Evolutionary conservation across 23 red algal species (phyloP), one percentile per base, ranked within the genome.

Genomic region (Gracilaria domingensis): DNA sequence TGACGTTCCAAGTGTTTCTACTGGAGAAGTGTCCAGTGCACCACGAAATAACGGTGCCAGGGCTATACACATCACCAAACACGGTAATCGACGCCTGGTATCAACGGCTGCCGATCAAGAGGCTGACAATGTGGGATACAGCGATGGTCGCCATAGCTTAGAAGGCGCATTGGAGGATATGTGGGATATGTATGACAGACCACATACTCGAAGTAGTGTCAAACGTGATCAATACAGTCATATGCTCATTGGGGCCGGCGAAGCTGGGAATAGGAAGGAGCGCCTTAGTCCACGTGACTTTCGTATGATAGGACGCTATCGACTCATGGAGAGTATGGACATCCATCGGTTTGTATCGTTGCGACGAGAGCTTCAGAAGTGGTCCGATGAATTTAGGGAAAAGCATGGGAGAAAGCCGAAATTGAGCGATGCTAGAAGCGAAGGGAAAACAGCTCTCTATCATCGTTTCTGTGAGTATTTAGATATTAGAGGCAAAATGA

Each of bases 301-400:
- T 64, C 74, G 97, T 14, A 87, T 95, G 50, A 87, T 99, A 47
- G 97, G 97, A 33, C 83, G 86, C 14, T 93, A 96, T 85, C 91
- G 97, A 3, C 87, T 99, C 55, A 88, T 99, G 79, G 94, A 93
- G 24, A 95, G 77, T 35, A 67, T 94, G 36, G 97, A 99, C 72
- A 93, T 99, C 55, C 82, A 96, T 80, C 84, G 66, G 47, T 94
- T 93, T 51, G 69, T 99, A 24, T 66, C 72, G 11, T 75, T 99
- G 48, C 90, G 97, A 28, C 79, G 83, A 30, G 83, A 93, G 47
- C 71, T 96, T 8, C 70, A 93, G 25, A 81, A n/a, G 50, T 99
- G 91, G 91, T 94, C 83, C 2, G 91, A 94, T 33, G 64, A 69
- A 57, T 99, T 95, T 54, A 90, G 86, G 59, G 49, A 48, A 14